Percentiles rank a stretch among this genome's conserved stretches.
These are phyloP conservation scores for Brassica juncea DNA, from an alignment of 345 rosid genomes.

Conservation along the genomic window DNA sequence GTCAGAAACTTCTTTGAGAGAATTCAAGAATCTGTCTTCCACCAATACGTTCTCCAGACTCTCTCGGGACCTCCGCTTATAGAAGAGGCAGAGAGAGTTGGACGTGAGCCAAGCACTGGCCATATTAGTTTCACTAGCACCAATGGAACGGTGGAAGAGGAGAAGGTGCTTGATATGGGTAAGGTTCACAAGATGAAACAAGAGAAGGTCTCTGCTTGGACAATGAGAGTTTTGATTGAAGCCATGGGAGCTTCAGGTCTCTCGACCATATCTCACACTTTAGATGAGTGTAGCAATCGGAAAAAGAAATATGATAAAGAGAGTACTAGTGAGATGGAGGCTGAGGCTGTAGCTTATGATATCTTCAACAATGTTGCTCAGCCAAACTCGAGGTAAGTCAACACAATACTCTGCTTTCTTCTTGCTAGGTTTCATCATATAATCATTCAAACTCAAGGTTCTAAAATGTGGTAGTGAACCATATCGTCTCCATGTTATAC, in stretches of 20 bases:
- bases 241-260: constrained; percentile 66
- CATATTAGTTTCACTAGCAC: constrained; percentile 56
- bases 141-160: constrained; percentile 43
- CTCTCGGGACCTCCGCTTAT: too few species aligned
- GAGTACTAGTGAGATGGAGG: constrained; percentile 84
- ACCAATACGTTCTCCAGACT: too few species aligned
- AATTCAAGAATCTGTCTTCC: constrained; percentile 63
- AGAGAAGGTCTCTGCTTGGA: constrained; percentile 62
- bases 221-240: constrained; percentile 79
- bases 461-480: too few species aligned
- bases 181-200: too few species aligned
- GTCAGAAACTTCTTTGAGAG: constrained; percentile 83
- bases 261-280: constrained; percentile 62
- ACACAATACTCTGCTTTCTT: not conserved
- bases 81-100: constrained; percentile 60
- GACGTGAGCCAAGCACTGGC: constrained; percentile 48
- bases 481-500: too few species aligned
- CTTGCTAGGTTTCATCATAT: not conserved
- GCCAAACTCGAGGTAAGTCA: constrained; percentile 49
- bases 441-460: too few species aligned
- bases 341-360: constrained; percentile 60
- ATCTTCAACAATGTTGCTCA: constrained; percentile 42
- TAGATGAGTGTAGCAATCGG: constrained; percentile 45
- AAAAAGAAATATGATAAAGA: constrained; percentile 52
- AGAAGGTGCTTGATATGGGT: constrained; percentile 61